Percentiles rank a stretch among this genome's conserved stretches.
phyloP scores from a whole-genome alignment of 352 stramenopile species.

The Pelagophyceae sp. region DNA sequence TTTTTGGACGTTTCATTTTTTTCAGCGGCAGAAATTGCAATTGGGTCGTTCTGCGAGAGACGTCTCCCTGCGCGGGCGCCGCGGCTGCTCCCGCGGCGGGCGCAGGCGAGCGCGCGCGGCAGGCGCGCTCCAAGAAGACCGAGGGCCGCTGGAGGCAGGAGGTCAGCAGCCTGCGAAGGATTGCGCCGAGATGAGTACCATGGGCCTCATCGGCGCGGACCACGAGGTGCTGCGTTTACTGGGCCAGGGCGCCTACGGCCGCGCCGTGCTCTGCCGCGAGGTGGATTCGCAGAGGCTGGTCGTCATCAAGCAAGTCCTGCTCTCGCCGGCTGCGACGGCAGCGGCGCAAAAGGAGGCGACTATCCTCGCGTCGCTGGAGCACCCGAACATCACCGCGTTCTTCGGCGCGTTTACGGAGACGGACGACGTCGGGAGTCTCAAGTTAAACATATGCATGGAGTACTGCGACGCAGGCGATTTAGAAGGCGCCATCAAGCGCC shows the following conservation, averaged over 20 bases:
- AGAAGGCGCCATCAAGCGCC: background rate
- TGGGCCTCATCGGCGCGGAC: background rate
- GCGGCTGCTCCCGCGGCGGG: too few species aligned
- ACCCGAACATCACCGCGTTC: conserved; percentile 7
- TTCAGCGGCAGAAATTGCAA: too few species aligned
- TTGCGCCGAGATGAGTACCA: too few species aligned
- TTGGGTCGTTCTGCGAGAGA: too few species aligned
- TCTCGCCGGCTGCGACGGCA: background rate
- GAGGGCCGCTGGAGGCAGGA: too few species aligned
- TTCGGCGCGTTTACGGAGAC: conserved; percentile 4
- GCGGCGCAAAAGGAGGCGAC: background rate
- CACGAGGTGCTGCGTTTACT: background rate
- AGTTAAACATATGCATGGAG: conserved; percentile 2
- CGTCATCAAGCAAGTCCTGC: conserved; percentile 2
- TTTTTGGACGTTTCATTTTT: too few species aligned
- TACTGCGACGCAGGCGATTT: conserved; percentile 14
- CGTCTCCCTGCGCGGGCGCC: too few species aligned
- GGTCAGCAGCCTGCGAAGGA: too few species aligned
- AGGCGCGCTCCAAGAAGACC: too few species aligned
- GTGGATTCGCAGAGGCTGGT: background rate
- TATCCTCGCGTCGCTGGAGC: background rate
- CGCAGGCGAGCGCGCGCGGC: too few species aligned
- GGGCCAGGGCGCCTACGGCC: conserved; percentile 8
- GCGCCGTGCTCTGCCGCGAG: background rate
- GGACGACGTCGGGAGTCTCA: background rate